Base-by-base conservation (phyloP, 805 yeast species). In the Wickerhamiella alocasiicola region DNA sequence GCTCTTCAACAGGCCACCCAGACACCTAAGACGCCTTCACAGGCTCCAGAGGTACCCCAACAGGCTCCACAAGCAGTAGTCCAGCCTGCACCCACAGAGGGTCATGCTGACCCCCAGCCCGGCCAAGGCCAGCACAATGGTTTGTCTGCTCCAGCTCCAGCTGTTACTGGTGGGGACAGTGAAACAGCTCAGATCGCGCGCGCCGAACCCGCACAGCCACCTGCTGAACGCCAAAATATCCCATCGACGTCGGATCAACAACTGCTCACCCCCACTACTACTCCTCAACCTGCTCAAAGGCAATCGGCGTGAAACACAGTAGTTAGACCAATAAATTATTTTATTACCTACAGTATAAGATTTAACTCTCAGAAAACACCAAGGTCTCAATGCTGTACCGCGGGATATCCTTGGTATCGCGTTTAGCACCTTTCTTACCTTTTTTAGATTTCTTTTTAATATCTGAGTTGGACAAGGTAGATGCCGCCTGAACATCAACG, bases 381-480 rank as follows among this genome's bases (percentile, higher is more conserved):
- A 59, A 45, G 35, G 53, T 53, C 43, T 60, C 64, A 6, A 60
- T 50, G 13, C 59, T 50, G 44, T 60, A 59, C 5, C 47, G 45
- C 12, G 62, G 57, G 9, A 58, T 49, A 9, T 30, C 25, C 13
- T 6, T 30, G 23, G 36, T 38, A 19, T 19, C 32, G 7, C 34
- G 24, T 19, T 34, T 20, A 12, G 24, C 33, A 15, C 36, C 36
- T 4, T 38, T 34, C 9, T 39, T 36, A 17, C 39, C 39, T 45
- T 51, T 43, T 25, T 45, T 46, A 29, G 46, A 44, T 34, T 49
- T 49, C 25, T 50, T 45, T 42, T 51, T 50, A 38, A 50, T 39
- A 27, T 55, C 57, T 9, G 49, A 48, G 28, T 41, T 44, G 21
- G 51, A 45, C 15, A 38, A 17, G 12, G 35, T 39, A 28, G 31